Base-by-base conservation (phyloP, 2,329 filamentous ascomycete genomes). In the Cercospora sp. region DNA sequence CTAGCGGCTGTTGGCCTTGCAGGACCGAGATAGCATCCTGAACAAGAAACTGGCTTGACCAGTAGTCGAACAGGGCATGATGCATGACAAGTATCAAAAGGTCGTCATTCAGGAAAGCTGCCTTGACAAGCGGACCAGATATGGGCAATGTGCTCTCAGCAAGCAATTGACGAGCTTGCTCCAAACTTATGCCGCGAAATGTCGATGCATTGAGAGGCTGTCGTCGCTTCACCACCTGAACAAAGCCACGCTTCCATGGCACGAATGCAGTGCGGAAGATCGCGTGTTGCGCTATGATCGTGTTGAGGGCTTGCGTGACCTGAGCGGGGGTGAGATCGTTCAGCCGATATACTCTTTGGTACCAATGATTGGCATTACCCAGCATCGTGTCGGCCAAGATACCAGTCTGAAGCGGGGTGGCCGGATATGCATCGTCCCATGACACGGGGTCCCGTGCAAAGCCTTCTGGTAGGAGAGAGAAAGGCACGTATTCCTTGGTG, bases 11-110 rank as follows among this genome's bases (percentile, higher is more conserved):
- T 16, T 51, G 48, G 2, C 48, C 20, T 16, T 26, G 12, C 23
- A 51, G 48, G 53, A 69, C 58, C 23, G 51, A 51, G 45, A 20
- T 39, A 23, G 57, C 31, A 59, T 64, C 62, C 80, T 31, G 80
- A 79, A 72, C 83, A 81, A 65, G 84, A 83, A 1, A 79, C 81
- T 64, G 81, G 81, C 1, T 79, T 77, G 33, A 62, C 57, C 64
- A 66, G 57, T 42, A 60, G n/a, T 66, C 55, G 26, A 62, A 62
- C 0, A 66, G 55, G 12, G 57, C 31, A 62, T 62, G 55, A 33
- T 66, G 64, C 30, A 66, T 45, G 8, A 36, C 33, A n/a, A 66
- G 57, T n/a, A 66, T 39, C 20, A 66, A 58, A 8, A 61, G 7
- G 5, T 12, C 23, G 9, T 51, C 48, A 16, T 51, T 12, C 20